Conservation (phyloP, 1,284 basidiomycete genomes). For the Cryptococcus maquisensis region DNA sequence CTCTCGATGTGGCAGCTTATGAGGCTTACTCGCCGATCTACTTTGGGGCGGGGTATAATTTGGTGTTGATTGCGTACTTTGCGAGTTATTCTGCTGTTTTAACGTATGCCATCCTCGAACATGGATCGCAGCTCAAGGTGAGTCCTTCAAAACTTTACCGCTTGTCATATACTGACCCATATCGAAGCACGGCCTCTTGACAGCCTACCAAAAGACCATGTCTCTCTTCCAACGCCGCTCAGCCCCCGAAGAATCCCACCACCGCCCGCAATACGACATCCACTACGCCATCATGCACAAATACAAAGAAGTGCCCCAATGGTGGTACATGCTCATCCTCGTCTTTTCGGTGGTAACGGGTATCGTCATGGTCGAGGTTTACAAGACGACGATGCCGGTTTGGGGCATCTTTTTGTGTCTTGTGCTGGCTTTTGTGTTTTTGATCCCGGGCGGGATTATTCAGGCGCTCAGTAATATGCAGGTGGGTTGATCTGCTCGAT, state of each 20-base stretch:
- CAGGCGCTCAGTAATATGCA: conserved; percentile 51
- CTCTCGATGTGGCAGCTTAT: conserved; percentile 23
- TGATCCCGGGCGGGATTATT: conserved; percentile 57
- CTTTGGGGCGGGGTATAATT: conserved; percentile 12
- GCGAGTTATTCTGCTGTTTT: conserved; percentile 11
- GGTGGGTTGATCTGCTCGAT: background rate
- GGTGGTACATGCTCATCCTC: conserved; percentile 69
- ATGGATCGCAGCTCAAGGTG: conserved; percentile 9
- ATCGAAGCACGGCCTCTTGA: background rate
- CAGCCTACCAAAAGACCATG: background rate
- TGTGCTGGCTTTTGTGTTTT: conserved; percentile 51
- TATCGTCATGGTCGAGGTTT: conserved; percentile 44
- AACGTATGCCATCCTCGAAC: conserved; percentile 6
- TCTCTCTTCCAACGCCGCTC: background rate
- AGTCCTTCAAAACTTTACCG: background rate
- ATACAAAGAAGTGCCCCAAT: conserved; percentile 71
- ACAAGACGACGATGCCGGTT: conserved; percentile 63
- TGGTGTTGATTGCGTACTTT: conserved; percentile 6
- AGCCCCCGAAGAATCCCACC: background rate
- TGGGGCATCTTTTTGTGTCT: conserved; percentile 53
- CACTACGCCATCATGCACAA: conserved; percentile 60
- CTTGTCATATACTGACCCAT: background rate
- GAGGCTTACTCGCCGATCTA: conserved; percentile 20
- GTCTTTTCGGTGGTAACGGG: conserved; percentile 54
- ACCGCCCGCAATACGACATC: conserved; percentile 8